Conservation (phyloP, 306 rosid genomes). For the barrel medic (Medicago truncatula) region DNA sequence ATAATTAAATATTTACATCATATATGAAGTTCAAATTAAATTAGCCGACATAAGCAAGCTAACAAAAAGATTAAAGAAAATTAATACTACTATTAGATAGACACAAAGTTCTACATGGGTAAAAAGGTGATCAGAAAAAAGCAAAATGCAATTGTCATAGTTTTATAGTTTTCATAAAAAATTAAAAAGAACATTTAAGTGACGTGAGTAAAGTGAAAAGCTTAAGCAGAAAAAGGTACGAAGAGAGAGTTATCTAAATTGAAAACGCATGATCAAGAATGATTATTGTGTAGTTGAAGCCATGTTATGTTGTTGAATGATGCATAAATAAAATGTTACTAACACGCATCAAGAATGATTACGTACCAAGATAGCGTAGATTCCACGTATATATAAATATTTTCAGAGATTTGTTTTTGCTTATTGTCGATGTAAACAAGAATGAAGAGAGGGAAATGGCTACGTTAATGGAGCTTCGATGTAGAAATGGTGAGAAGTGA, state of each 20-base stretch:
- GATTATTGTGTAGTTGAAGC: not conserved
- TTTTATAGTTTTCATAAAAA: not conserved
- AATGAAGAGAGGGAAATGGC: not conserved
- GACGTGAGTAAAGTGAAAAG: not conserved
- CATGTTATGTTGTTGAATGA: not conserved
- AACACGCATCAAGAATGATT: not conserved
- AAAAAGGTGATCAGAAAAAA: not conserved
- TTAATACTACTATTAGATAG: not conserved
- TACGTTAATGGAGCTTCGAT: not conserved
- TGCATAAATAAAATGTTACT: not conserved
- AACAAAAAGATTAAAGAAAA: not conserved
- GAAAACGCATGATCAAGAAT: not conserved
- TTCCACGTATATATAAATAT: not conserved
- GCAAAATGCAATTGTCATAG: slow-evolving; percentile 4
- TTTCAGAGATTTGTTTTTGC: not conserved
- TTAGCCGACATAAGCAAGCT: not conserved
- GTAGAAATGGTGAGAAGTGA: not conserved
- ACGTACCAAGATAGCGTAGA: not conserved
- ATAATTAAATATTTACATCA: not conserved
- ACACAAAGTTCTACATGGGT: not conserved
- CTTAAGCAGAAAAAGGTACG: not conserved
- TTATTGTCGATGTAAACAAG: not conserved
- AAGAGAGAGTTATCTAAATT: not conserved
- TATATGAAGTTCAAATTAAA: not conserved
- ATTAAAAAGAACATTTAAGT: not conserved